Percentiles rank a stretch among this genome's conserved stretches.
phyloP scores from a whole-genome alignment of 108 stramenopile genomes.

The Skeletonema potamos region DNA sequence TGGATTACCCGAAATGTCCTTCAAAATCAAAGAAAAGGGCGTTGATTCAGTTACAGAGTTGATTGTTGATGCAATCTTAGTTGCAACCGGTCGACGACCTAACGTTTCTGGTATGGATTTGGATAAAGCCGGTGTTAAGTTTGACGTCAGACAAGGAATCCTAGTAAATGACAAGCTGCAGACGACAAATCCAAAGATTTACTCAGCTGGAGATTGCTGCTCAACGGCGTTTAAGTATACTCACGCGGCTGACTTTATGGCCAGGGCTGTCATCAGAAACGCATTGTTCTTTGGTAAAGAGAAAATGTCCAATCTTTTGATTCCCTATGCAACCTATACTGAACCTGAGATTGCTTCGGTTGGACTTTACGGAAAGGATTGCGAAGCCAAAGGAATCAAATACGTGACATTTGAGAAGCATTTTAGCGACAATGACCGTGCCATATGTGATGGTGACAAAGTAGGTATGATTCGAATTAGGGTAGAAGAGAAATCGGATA shows the following conservation, averaged over 20 bases:
- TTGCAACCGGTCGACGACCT: conserved; percentile 83
- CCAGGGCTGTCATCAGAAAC: conserved; percentile 82
- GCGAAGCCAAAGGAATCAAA: conserved; percentile 62
- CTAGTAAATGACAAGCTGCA: conserved; percentile 79
- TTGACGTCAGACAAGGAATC: conserved; percentile 68
- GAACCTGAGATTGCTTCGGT: conserved; percentile 89
- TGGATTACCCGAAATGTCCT: conserved; percentile 52
- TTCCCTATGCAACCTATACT: conserved; percentile 90
- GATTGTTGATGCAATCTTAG: conserved; percentile 66
- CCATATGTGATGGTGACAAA: conserved; percentile 74
- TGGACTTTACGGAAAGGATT: conserved; percentile 77
- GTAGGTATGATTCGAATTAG: conserved; percentile 85
- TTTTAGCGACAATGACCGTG: conserved; percentile 80
- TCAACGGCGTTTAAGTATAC: conserved; percentile 81
- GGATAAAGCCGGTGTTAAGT: conserved; percentile 77
- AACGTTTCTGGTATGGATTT: conserved; percentile 87
- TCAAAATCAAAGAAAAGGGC: conserved; percentile 50
- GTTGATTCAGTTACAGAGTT: conserved; percentile 20
- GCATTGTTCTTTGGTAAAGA: conserved; percentile 82
- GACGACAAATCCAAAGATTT: conserved; percentile 71
- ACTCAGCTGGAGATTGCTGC: conserved; percentile 82
- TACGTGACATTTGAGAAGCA: conserved; percentile 68
- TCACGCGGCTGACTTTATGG: conserved; percentile 89
- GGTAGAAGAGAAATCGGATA: conserved; percentile 65
- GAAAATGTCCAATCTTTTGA: conserved; percentile 67